phyloP scores from a whole-genome alignment of 2,329 filamentous ascomycete genomes.

The Colletotrichum zoysiae region DNA sequence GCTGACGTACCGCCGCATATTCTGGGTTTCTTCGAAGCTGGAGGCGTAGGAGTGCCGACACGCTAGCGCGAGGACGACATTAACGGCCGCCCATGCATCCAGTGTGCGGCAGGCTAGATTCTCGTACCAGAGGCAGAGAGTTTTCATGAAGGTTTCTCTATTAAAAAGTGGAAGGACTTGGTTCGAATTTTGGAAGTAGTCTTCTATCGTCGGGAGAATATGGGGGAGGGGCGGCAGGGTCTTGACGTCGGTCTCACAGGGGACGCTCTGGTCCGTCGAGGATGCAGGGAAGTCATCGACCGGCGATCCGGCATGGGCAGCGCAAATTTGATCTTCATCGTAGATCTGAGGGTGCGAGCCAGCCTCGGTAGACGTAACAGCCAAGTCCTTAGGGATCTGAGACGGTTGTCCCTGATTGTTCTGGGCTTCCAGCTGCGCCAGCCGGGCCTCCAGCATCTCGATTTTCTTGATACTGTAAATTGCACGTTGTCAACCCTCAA shows the following conservation, averaged over 20 bases:
- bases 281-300: not conserved
- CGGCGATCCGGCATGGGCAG: not conserved
- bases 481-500: fast-evolving
- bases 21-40: conserved; percentile 13
- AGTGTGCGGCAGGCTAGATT: conserved; percentile 42
- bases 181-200: conserved; percentile 44
- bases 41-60: conserved; percentile 25
- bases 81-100: conserved; percentile 46
- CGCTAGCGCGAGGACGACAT: conserved; percentile 44
- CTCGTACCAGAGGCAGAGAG: conserved; percentile 42
- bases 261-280: not conserved
- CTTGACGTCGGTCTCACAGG: not conserved
- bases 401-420: not conserved
- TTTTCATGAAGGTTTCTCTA: conserved; percentile 42
- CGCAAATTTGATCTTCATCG: not conserved
- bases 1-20: conserved; percentile 41
- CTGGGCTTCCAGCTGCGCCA: conserved; percentile 27
- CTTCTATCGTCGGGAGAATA: conserved; percentile 41
- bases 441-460: conserved; percentile 23
- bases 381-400: not conserved
- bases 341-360: not conserved
- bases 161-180: conserved; percentile 42
- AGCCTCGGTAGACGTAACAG: not conserved
- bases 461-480: conserved; percentile 10
- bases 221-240: conserved; percentile 42